phyloP scores from a whole-genome alignment of 805 yeast genomes.

The Candida palmyrensis region DNA sequence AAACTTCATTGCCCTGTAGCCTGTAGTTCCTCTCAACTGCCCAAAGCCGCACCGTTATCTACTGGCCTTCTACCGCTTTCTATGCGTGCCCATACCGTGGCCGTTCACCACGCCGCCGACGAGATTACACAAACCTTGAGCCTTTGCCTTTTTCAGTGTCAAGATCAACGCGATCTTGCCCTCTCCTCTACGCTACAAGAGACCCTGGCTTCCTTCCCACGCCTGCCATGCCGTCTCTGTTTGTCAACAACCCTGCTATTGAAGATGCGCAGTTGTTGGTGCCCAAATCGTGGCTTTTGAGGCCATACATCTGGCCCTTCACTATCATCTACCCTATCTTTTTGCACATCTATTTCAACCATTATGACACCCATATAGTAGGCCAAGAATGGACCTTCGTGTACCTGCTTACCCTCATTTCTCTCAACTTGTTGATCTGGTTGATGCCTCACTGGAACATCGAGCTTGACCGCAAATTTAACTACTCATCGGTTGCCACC shows the following conservation, averaged over 20 bases:
- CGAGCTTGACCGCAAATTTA: slow-evolving; percentile 61
- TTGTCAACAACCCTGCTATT: slow-evolving; percentile 71
- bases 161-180: too few species aligned
- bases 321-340: slow-evolving; percentile 72
- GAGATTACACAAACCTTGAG: too few species aligned
- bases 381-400: slow-evolving; percentile 97
- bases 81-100: too few species aligned
- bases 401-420: slow-evolving; percentile 65
- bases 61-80: too few species aligned
- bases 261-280: slow-evolving; percentile 68
- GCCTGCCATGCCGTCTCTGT: slow-evolving; percentile 22
- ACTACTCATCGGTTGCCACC: slow-evolving; percentile 49
- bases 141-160: too few species aligned
- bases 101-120: too few species aligned
- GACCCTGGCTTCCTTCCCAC: too few species aligned
- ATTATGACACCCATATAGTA: slow-evolving; percentile 76
- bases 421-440: slow-evolving; percentile 72
- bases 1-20: too few species aligned
- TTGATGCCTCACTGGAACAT: slow-evolving; percentile 95
- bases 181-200: too few species aligned
- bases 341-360: slow-evolving; percentile 53
- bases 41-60: too few species aligned
- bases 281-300: slow-evolving; percentile 52
- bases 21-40: too few species aligned
- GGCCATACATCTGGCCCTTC: slow-evolving; percentile 85